Conservation (phyloP, 2,329 filamentous ascomycete genomes). For the Beauveria sp. region DNA sequence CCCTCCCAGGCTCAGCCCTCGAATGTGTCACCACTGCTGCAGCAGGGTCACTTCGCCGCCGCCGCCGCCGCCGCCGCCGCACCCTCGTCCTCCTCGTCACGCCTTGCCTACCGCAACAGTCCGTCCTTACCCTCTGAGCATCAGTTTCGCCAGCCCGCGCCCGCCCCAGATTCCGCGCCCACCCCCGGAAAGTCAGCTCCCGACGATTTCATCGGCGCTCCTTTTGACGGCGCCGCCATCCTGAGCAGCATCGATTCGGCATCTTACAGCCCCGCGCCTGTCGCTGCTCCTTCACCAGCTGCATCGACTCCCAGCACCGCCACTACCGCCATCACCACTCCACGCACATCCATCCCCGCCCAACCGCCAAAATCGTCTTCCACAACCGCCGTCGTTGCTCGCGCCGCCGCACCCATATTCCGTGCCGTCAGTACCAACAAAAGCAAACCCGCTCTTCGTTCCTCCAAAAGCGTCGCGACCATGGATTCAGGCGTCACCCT, state of each 20-base stretch:
- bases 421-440: slow-evolving; percentile 34
- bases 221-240: slow-evolving; percentile 57
- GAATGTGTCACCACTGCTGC: slow-evolving; percentile 39
- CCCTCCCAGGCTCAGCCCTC: slow-evolving; percentile 31
- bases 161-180: slow-evolving; percentile 14
- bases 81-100: neutral
- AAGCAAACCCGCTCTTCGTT: slow-evolving; percentile 46
- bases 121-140: slow-evolving; percentile 19
- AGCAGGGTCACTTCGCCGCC: slow-evolving; percentile 38
- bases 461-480: slow-evolving; percentile 48
- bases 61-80: slow-evolving; percentile 15
- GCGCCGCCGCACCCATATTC: slow-evolving; percentile 46
- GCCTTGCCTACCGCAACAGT: slow-evolving; percentile 6
- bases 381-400: slow-evolving; percentile 20
- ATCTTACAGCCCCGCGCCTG: slow-evolving; percentile 19
- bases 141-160: slow-evolving; percentile 19
- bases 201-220: slow-evolving; percentile 56
- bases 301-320: slow-evolving; percentile 24
- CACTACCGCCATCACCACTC: slow-evolving; percentile 13
- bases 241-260: slow-evolving; percentile 52
- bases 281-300: neutral
- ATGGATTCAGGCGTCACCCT: slow-evolving; percentile 24
- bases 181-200: slow-evolving; percentile 26
- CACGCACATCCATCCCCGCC: slow-evolving; percentile 19
- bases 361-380: slow-evolving; percentile 22